phyloP scores from a whole-genome alignment of 2,329 filamentous ascomycete species.

The Cladosporium sphaerospermum region DNA sequence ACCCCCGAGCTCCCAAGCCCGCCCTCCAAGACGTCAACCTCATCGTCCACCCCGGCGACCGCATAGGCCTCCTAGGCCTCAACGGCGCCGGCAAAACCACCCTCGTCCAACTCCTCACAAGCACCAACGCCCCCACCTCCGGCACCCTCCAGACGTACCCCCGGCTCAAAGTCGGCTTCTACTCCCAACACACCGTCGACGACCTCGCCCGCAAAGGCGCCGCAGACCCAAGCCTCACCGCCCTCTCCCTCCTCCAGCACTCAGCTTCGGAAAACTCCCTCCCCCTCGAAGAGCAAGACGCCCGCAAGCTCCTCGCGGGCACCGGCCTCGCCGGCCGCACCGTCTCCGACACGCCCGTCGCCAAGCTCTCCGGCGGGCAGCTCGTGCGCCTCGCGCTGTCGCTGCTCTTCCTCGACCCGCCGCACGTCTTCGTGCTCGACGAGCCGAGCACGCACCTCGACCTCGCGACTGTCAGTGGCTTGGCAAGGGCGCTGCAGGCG shows the following conservation, averaged over 20 bases:
- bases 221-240: constrained; percentile 48
- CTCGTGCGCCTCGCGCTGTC: constrained; percentile 60
- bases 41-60: constrained; percentile 65
- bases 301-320: constrained; percentile 59
- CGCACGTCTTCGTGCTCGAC: constrained; percentile 69
- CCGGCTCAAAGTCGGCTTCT: constrained; percentile 65
- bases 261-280: not conserved
- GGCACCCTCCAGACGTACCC: constrained; percentile 63
- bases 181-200: constrained; percentile 74
- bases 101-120: constrained; percentile 64
- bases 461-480: constrained; percentile 68
- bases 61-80: constrained; percentile 68
- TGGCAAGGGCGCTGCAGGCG: constrained; percentile 58
- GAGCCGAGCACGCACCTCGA: constrained; percentile 83
- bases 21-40: constrained; percentile 60
- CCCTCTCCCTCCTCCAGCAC: constrained; percentile 51
- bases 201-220: constrained; percentile 44
- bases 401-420: constrained; percentile 59
- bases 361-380: constrained; percentile 73
- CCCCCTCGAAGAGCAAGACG: constrained; percentile 53
- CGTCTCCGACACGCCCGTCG: constrained; percentile 66
- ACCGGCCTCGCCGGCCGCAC: constrained; percentile 65
- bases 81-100: constrained; percentile 82
- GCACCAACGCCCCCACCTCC: constrained; percentile 50
- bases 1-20: constrained; percentile 39